These are phyloP conservation scores for Trypanosoma melophagium DNA, from an alignment of 208 protist species.

Conservation along the genomic window DNA sequence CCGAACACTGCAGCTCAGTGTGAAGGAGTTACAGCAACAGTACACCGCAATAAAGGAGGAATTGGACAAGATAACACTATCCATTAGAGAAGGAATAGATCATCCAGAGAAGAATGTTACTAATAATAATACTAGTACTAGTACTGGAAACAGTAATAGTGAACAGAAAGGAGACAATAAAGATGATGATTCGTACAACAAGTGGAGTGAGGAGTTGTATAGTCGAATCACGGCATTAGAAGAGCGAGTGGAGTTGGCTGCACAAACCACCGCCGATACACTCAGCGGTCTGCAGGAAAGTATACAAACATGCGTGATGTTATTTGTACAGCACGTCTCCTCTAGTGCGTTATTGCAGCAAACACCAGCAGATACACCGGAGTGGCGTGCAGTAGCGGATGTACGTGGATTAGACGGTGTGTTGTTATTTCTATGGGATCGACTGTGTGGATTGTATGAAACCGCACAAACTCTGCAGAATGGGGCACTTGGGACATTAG, in stretches of 20 bases:
- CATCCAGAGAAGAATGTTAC: too few relatives aligned
- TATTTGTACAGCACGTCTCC: conserved; percentile 34
- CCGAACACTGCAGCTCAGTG: conserved; percentile 11
- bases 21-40: conserved; percentile 21
- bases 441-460: conserved; percentile 37
- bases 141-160: too few relatives aligned
- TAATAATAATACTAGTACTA: too few relatives aligned
- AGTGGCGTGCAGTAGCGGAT: not conserved
- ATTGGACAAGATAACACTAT: not conserved
- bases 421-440: conserved; percentile 56
- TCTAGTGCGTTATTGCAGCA: not conserved
- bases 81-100: too few relatives aligned
- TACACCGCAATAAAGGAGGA: conserved; percentile 8
- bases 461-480: conserved; percentile 48
- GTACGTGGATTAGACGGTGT: conserved; percentile 52
- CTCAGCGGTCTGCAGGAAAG: conserved; percentile 18
- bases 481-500: conserved; percentile 57
- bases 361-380: not conserved
- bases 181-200: not conserved
- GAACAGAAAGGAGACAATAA: too few relatives aligned
- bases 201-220: not conserved
- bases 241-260: conserved; percentile 7
- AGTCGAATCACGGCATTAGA: conserved; percentile 22
- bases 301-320: conserved; percentile 40
- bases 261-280: conserved; percentile 26